Evolutionary conservation across 306 rosid species (phyloP).

Genomic region (Gastrolobium villosum): DNA sequence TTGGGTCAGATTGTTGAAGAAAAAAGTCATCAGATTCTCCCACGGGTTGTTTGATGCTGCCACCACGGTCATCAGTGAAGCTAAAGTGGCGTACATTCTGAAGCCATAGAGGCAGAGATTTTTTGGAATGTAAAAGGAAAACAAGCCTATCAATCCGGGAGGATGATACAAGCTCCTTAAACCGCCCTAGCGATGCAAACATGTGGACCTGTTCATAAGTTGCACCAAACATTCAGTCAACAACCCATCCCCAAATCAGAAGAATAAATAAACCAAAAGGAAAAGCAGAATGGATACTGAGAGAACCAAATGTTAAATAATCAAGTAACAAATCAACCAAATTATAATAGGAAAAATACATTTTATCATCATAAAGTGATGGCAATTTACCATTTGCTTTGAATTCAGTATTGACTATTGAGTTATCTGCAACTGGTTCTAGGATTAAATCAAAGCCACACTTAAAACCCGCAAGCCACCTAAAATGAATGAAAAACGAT

Average conservation of each 20-base stretch:
- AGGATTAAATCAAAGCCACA: conserved; percentile 13
- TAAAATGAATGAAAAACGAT: background rate
- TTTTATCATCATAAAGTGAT: background rate
- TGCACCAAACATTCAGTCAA: conserved; percentile 15
- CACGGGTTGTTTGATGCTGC: conserved; percentile 5
- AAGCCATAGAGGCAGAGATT: conserved; percentile 40
- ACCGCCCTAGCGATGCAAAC: conserved; percentile 42
- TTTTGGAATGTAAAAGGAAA: conserved; percentile 41
- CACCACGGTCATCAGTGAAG: conserved; percentile 46
- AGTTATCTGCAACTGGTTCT: conserved; percentile 32
- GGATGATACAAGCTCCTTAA: conserved; percentile 47
- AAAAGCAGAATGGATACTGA: background rate
- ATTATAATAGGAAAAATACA: conserved; percentile 1
- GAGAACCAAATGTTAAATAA: conserved; percentile 1
- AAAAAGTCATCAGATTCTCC: conserved; percentile 47
- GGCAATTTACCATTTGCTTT: conserved; percentile 37
- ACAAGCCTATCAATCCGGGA: conserved; percentile 48
- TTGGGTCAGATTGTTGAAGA: background rate
- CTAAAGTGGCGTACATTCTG: conserved; percentile 53
- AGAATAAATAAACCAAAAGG: background rate
- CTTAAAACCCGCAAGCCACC: background rate
- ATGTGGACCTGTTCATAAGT: conserved; percentile 52
- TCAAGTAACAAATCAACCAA: conserved; percentile 11
- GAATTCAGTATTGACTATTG: background rate
- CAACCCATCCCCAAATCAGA: conserved; percentile 36